Percentiles rank a stretch among this genome's conserved stretches.
These are phyloP conservation scores for Aethionema arabicum DNA, from an alignment of 345 rosid species.

Conservation along the genomic window DNA sequence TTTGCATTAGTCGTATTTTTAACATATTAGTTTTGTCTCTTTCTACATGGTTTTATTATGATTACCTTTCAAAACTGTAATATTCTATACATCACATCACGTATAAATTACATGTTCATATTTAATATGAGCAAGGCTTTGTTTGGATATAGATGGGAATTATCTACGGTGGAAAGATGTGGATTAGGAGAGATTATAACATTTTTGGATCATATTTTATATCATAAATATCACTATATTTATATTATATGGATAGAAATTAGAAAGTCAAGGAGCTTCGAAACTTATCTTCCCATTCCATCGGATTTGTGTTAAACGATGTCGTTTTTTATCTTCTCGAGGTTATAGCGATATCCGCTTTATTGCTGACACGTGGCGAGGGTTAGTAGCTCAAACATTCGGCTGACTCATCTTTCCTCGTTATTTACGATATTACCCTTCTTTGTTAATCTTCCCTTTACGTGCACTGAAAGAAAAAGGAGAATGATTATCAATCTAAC, in stretches of 20 bases:
- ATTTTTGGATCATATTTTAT: conserved; percentile 20
- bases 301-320: conserved; percentile 21
- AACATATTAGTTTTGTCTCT: too few species aligned
- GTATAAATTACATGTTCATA: neutral
- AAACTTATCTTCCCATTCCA: conserved; percentile 16
- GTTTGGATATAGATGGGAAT: conserved; percentile 19
- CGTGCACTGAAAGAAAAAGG: conserved; percentile 27
- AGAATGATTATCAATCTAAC: conserved; percentile 20
- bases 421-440: conserved; percentile 13
- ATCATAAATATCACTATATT: too few species aligned
- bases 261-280: conserved; percentile 16
- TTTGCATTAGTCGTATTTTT: too few species aligned
- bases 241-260: neutral
- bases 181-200: conserved; percentile 25
- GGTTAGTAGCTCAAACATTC: conserved; percentile 16
- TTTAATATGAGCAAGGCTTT: neutral
- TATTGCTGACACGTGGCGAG: conserved; percentile 23
- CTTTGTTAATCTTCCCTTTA: conserved; percentile 29
- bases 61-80: too few species aligned
- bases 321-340: conserved; percentile 28
- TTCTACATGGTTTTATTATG: too few species aligned
- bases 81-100: conserved; percentile 3
- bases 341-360: conserved; percentile 23
- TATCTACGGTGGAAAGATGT: conserved; percentile 29
- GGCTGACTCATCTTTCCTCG: conserved; percentile 10